These are phyloP conservation scores for Alternaria ethzedia DNA, from an alignment of 2,329 filamentous ascomycete genomes.

Conservation along the genomic window DNA sequence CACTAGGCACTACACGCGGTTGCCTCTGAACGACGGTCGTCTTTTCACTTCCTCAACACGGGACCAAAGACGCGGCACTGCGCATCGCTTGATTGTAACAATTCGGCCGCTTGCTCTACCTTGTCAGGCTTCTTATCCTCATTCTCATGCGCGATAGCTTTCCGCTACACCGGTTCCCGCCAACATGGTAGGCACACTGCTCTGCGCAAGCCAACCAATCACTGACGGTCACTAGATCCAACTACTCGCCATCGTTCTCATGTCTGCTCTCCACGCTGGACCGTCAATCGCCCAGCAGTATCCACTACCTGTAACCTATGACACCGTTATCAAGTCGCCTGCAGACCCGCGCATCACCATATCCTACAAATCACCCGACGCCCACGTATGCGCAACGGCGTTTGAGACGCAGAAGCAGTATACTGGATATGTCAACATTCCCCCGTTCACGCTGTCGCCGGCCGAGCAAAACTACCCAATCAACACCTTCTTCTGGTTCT, in stretches of 20 bases:
- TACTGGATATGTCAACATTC: conserved; percentile 68
- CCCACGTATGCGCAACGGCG: conserved; percentile 68
- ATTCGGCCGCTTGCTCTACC: not conserved
- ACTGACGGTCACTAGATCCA: conserved; percentile 1
- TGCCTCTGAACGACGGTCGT: not conserved
- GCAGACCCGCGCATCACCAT: conserved; percentile 69
- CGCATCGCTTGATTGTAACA: not conserved
- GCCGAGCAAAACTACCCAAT: conserved; percentile 63
- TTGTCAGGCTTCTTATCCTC: conserved; percentile 12
- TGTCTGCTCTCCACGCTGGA: conserved; percentile 14
- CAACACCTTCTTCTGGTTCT: conserved; percentile 70
- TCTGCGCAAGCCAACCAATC: not conserved
- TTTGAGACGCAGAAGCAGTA: conserved; percentile 72
- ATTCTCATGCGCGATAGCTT: conserved; percentile 20
- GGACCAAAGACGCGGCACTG: not conserved
- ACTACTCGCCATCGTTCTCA: conserved; percentile 19
- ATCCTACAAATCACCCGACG: conserved; percentile 68
- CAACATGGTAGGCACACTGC: conserved; percentile 8
- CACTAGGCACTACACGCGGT: not conserved
- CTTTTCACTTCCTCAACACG: not conserved
- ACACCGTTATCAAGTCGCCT: conserved; percentile 66
- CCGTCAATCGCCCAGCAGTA: conserved; percentile 50
- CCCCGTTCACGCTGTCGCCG: conserved; percentile 56
- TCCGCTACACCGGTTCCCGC: conserved; percentile 1
- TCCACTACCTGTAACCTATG: conserved; percentile 48